A percentile compares a stretch with the other conserved stretches of the same genome.
phyloP scores from a whole-genome alignment of 345 rosid genomes.

The Citrus australasica region DNA sequence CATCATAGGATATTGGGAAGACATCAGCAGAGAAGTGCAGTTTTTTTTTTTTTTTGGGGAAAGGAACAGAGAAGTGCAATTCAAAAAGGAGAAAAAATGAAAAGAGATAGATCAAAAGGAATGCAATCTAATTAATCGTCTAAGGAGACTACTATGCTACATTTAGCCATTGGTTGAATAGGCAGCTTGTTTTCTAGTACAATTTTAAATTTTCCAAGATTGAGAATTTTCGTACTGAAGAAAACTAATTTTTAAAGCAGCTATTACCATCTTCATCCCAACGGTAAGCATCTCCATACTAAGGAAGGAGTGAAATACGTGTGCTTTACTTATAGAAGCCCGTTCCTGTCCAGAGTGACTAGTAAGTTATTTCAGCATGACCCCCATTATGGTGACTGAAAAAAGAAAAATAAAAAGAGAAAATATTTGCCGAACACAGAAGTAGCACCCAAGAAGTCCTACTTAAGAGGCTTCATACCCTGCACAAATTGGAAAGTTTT shows the following conservation, averaged over 20 bases:
- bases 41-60: too few relatives aligned
- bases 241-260: background rate
- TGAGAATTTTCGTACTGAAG: background rate
- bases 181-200: background rate
- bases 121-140: background rate
- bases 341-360: background rate
- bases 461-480: constrained; percentile 87
- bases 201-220: background rate
- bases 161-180: background rate
- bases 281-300: background rate
- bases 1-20: background rate
- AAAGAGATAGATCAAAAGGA: background rate
- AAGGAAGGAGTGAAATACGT: background rate
- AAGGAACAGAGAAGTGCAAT: background rate
- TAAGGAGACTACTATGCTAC: background rate
- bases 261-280: background rate
- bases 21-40: background rate
- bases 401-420: background rate
- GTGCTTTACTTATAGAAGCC: background rate
- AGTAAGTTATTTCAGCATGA: background rate
- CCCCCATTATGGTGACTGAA: background rate
- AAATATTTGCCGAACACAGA: background rate
- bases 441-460: constrained; percentile 18
- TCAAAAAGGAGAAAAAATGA: background rate
- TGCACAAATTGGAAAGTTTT: constrained; percentile 22